Evolutionary conservation across 192 early-diverging fungal species (phyloP).

Genomic region (Umbelopsis sp.): DNA sequence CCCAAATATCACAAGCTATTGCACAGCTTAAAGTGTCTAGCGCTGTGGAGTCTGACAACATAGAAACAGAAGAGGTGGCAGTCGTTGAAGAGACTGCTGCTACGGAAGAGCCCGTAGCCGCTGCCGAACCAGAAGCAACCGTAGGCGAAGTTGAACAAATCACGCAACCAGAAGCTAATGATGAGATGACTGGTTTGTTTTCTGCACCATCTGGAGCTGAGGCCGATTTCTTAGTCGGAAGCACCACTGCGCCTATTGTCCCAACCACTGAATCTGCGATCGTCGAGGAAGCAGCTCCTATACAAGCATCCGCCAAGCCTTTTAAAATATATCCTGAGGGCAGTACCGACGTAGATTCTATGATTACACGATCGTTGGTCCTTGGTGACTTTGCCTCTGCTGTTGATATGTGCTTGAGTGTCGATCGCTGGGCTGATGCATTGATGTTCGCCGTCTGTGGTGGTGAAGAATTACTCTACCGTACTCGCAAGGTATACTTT

Average conservation of each 20-base stretch:
- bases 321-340: constrained; percentile 57
- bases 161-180: constrained; percentile 39
- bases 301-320: constrained; percentile 20
- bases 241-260: neutral
- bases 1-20: constrained; percentile 37
- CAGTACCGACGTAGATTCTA: constrained; percentile 71
- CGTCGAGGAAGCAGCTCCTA: neutral
- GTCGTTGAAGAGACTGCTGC: constrained; percentile 24
- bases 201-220: constrained; percentile 31
- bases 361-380: constrained; percentile 84
- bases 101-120: constrained; percentile 32
- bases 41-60: constrained; percentile 10
- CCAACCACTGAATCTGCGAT: neutral
- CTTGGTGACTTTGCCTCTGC: constrained; percentile 94
- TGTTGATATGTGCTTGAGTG: constrained; percentile 82
- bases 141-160: neutral
- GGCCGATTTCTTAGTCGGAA: constrained; percentile 10
- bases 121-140: neutral
- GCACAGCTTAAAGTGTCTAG: constrained; percentile 19
- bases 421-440: constrained; percentile 70
- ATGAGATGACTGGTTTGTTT: constrained; percentile 47
- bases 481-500: constrained; percentile 85
- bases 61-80: constrained; percentile 17
- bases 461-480: constrained; percentile 48
- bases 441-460: constrained; percentile 85